Evolutionary conservation across 169 alveolate species (phyloP), one percentile per base, ranked within the genome.

Genomic region (Cryptosporidium sp.): DNA sequence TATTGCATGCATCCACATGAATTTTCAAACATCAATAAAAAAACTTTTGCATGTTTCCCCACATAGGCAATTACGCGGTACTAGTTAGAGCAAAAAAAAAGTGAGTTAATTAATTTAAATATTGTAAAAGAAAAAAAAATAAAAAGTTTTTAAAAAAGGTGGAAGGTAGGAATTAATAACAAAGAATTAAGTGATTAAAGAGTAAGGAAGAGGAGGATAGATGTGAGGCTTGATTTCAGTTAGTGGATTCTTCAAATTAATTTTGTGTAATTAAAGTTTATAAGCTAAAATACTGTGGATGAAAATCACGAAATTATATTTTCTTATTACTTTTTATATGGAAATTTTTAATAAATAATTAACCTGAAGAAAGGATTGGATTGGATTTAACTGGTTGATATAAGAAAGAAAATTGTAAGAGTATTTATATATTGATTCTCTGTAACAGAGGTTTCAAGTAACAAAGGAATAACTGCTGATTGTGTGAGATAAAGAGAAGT

Each of bases 1-100:
- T 50, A 31, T 65, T 71, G 65, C 85, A 71, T 71, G 85, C 85
- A 71, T 71, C 85, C 85, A 71, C 85, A 71, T 71, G 48, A 71
- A 43, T 50, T 71, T 71, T 18, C 10, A 29, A 21, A 16, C 37
- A 33, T 29, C 29, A 50, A 48, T n/a, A 9, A 31, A 16, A 35
- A 71, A 50, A 71, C 14, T 12, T 43, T 71, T 71, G 85, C 85
- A 71, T 71, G 85, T 69, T 69, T 71, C 85, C 85, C 85, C 85
- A 71, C 85, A 71, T 71, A 48, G 3, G 61, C 26, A 51, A 48
- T 14, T 26, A 69, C 35, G 85, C 85, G 85, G 85, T 71, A 50
- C 71, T 65, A 33, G 18, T 65, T 65, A 65, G 33, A 65, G 43
- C 26, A 33, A 65, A 65, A 65, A 33, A 65, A 33, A 65, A n/a